Conservation (phyloP, 2,329 filamentous ascomycete genomes). For the Colletotrichum eremochloae region DNA sequence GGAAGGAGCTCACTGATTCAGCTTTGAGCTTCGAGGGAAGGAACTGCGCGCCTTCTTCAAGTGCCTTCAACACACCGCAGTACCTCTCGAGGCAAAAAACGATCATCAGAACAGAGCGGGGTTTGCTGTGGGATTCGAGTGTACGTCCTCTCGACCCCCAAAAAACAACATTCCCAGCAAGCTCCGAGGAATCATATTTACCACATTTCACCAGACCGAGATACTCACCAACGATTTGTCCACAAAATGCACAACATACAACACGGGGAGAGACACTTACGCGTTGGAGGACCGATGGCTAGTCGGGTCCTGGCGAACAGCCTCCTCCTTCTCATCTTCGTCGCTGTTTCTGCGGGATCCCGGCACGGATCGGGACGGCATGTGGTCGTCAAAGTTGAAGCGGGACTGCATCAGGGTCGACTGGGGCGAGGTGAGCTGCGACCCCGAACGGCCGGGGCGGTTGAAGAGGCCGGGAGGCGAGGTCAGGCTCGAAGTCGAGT, state of each 20-base stretch:
- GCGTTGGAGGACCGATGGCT: slow-evolving; percentile 81
- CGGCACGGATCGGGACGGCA: slow-evolving; percentile 88
- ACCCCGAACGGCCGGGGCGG: slow-evolving; percentile 81
- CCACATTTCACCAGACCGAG: background rate
- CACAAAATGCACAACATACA: slow-evolving; percentile 11
- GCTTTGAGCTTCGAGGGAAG: background rate
- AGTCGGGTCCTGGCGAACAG: slow-evolving; percentile 76
- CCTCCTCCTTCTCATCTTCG: slow-evolving; percentile 86
- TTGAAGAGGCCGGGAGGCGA: slow-evolving; percentile 83
- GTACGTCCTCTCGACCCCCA: background rate
- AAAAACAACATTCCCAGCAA: background rate
- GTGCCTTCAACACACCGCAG: background rate
- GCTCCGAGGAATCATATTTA: background rate
- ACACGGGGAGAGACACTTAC: slow-evolving; percentile 69
- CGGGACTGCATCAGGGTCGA: slow-evolving; percentile 71
- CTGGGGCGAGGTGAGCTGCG: slow-evolving; percentile 84
- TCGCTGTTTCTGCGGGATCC: slow-evolving; percentile 91
- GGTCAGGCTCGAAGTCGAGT: slow-evolving; percentile 89
- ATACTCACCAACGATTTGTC: slow-evolving; percentile 39
- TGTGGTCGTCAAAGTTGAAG: slow-evolving; percentile 71
- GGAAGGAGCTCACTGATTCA: no score
- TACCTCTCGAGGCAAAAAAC: background rate
- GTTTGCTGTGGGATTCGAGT: background rate
- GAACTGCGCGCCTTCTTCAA: background rate
- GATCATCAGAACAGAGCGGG: background rate